Conservation (phyloP, 2,329 filamentous ascomycete species). For the Monascus ruber region DNA sequence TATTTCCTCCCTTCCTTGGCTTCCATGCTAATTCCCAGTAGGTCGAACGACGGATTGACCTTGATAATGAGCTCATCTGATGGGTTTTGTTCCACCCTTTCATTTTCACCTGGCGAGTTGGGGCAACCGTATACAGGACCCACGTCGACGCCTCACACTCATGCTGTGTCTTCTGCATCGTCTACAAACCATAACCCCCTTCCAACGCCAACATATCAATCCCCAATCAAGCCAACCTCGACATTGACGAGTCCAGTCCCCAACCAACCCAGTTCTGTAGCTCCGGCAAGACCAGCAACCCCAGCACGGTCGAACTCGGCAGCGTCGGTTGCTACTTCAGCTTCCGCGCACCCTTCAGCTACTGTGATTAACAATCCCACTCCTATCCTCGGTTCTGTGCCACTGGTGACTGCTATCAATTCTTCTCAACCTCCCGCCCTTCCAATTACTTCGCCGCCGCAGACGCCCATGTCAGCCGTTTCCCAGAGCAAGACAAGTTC, state of each 20-base stretch:
- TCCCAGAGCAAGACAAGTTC: constrained; percentile 45
- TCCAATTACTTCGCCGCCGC: constrained; percentile 78
- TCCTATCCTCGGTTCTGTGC: constrained; percentile 65
- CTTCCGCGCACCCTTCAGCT: constrained; percentile 31
- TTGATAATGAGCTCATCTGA: constrained; percentile 95
- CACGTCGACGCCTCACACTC: constrained; percentile 21
- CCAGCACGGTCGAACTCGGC: constrained; percentile 77
- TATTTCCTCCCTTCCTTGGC: constrained; percentile 1
- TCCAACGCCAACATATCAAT: constrained; percentile 57
- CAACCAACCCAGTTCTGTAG: constrained; percentile 41
- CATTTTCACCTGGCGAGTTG: constrained; percentile 73
- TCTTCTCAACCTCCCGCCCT: constrained; percentile 43
- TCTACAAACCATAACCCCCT: constrained; percentile 57
- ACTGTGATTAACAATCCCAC: constrained; percentile 63
- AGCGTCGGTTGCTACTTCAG: constrained; percentile 61
- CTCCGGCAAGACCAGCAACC: constrained; percentile 53
- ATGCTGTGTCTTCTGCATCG: constrained; percentile 28
- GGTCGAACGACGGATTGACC: constrained; percentile 65
- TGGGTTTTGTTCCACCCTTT: constrained; percentile 87
- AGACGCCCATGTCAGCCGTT: constrained; percentile 56
- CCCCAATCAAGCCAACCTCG: constrained; percentile 45
- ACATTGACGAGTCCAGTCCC: constrained; percentile 45
- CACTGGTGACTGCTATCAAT: constrained; percentile 62
- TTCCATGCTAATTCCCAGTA: constrained; percentile 26
- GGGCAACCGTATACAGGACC: constrained; percentile 62